A percentile compares a stretch with the other conserved stretches of the same genome.
Conservation (phyloP, 306 rosid genomes). For the Senna tora region DNA sequence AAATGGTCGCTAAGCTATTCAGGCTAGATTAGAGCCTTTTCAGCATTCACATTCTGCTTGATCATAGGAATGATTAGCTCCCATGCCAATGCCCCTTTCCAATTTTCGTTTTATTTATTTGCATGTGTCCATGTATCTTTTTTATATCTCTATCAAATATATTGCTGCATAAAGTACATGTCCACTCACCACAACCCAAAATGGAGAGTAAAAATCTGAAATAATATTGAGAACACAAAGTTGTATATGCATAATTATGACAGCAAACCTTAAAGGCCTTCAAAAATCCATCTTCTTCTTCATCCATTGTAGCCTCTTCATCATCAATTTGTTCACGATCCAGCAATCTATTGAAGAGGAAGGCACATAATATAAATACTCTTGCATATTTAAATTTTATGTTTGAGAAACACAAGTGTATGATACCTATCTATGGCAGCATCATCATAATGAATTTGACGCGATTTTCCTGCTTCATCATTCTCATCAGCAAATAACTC, state of each 20-base stretch:
- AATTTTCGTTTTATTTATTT: slow-evolving; percentile 9
- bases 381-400: slow-evolving; percentile 28
- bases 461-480: slow-evolving; percentile 92
- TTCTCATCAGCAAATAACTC: slow-evolving; percentile 96
- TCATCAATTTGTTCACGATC: slow-evolving; percentile 89
- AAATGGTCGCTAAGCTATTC: background rate
- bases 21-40: slow-evolving; percentile 8
- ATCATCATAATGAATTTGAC: slow-evolving; percentile 96
- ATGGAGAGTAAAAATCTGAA: slow-evolving; percentile 11
- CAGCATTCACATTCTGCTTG: slow-evolving; percentile 12
- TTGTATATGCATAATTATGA: slow-evolving; percentile 30
- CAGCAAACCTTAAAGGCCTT: slow-evolving; percentile 87
- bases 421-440: slow-evolving; percentile 87
- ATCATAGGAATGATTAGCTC: background rate
- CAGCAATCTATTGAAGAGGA: slow-evolving; percentile 66
- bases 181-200: slow-evolving; percentile 28
- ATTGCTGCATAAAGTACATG: slow-evolving; percentile 10
- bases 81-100: background rate
- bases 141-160: slow-evolving; percentile 4
- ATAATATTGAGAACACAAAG: slow-evolving; percentile 34
- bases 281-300: slow-evolving; percentile 92
- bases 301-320: slow-evolving; percentile 85
- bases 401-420: slow-evolving; percentile 15
- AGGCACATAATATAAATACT: slow-evolving; percentile 31
- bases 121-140: background rate